Evolutionary conservation across 257 asterid genomes (phyloP), one percentile per base, ranked within the genome.

Genomic region (Fraxinus excelsior): DNA sequence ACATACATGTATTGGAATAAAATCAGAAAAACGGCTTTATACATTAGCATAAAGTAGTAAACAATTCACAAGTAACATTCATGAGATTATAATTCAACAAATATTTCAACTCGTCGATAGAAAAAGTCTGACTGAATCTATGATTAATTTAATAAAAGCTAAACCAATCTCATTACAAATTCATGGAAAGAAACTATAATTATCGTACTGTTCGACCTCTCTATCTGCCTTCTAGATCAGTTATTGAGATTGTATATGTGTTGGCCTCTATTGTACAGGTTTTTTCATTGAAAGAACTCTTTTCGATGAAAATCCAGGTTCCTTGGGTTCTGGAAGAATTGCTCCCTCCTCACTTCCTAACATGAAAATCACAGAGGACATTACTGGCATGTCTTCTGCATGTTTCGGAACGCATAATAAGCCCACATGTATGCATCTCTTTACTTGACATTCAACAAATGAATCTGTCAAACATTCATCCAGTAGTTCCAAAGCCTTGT

Each of bases 371-470:
- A 87, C 87, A 2, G 87, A 72, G 9, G 83, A 35, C 87, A 81
- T 85, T 12, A 46, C 31, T 35, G 86, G 89, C 75, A 87, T 65
- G 32, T 84, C 86, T 66, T 78, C 79, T 26, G 74, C 75, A 26
- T 66, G 62, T 70, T 72, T 74, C 58, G 84, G 90, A 31, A 85
- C 84, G 9, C 91, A 87, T 49, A 87, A 31, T 18, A 87, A 78
- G 2, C 80, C 89, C n/a, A 87, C 84, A 1, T 87, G 89, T 4
- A 83, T 46, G 44, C 89, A 87, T 81, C 86, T 85, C 78, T 68
- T 64, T 31, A 84, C 89, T 79, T 84, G 77, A 13, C 84, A 70
- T 78, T 79, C 82, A 28, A 70, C 46, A 0, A 14, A 79, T 1
- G 84, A 51, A 53, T 76, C 76, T 3, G 7, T 58, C 23, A 86